These are phyloP conservation scores for Tephrocybe sp. DNA, from an alignment of 768 basidiomycete genomes.

Conservation along the genomic window DNA sequence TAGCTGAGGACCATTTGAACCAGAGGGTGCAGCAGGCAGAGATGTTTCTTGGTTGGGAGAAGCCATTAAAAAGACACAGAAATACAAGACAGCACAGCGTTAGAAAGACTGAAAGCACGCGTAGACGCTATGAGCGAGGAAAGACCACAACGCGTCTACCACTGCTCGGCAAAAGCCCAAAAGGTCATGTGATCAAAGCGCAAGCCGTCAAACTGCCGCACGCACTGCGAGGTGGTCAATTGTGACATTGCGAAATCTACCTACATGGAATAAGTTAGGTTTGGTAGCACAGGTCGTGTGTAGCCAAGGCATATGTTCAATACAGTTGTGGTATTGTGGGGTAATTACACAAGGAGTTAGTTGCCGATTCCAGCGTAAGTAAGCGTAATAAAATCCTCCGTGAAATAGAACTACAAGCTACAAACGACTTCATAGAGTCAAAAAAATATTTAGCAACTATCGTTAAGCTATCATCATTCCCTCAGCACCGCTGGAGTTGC, in stretches of 20 bases:
- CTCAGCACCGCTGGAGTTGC: conserved; percentile 48
- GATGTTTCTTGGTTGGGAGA: conserved; percentile 5
- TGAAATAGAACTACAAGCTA: conserved; percentile 14
- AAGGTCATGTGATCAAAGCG: not conserved
- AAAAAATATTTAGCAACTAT: not conserved
- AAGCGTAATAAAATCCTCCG: conserved; percentile 15
- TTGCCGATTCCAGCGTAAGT: conserved; percentile 4
- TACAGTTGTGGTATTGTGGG: not conserved
- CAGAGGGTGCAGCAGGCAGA: conserved; percentile 4
- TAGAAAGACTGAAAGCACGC: not conserved
- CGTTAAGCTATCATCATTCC: conserved; percentile 35
- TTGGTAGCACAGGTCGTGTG: not conserved
- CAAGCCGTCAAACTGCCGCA: too few relatives aligned
- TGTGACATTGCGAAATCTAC: too few relatives aligned
- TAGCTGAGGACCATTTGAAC: conserved; percentile 23
- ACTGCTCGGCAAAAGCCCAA: not conserved
- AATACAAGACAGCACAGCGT: not conserved
- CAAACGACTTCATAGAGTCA: not conserved
- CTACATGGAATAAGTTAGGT: not conserved
- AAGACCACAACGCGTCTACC: not conserved
- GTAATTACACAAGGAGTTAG: not conserved
- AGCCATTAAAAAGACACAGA: conserved; percentile 3
- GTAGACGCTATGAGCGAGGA: not conserved
- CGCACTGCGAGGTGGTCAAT: too few relatives aligned
- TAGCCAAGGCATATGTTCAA: conserved; percentile 8